Conservation (phyloP, 768 basidiomycete species). For the Tulasnella sp. region DNA sequence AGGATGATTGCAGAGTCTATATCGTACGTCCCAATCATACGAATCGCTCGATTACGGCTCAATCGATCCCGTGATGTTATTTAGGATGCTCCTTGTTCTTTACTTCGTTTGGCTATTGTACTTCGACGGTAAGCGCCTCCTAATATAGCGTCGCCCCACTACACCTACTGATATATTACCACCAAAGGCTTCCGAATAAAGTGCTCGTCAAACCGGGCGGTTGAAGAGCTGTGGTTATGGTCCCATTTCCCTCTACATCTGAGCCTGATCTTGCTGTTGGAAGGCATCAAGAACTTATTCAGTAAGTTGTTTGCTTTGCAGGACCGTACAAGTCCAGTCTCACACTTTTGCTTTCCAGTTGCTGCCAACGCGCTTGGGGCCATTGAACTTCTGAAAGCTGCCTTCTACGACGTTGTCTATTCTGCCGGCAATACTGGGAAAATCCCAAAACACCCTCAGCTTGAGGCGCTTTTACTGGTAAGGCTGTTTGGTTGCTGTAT, state of each 20-base stretch:
- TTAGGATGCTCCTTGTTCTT: not conserved
- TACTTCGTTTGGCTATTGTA: not conserved
- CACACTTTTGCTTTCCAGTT: not conserved
- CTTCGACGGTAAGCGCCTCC: not conserved
- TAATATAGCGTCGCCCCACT: not conserved
- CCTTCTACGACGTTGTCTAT: not conserved
- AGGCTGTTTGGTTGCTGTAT: not conserved
- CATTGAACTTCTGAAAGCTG: not conserved
- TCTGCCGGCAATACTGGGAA: not conserved
- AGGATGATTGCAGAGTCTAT: not conserved
- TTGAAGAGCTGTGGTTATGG: not conserved
- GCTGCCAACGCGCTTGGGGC: not conserved
- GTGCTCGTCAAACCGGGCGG: not conserved
- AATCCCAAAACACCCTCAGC: not conserved
- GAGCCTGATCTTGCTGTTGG: not conserved
- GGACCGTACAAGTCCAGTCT: too few relatives aligned
- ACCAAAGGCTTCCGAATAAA: not conserved
- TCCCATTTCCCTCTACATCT: not conserved
- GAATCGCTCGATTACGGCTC: not conserved
- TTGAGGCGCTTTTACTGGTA: not conserved
- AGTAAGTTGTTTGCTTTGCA: too few relatives aligned
- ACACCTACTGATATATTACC: not conserved
- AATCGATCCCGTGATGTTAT: not conserved
- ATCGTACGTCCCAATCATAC: not conserved
- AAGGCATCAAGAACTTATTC: not conserved